A percentile compares a stretch with the other conserved stretches of the same genome.
Evolutionary conservation across 2,329 filamentous ascomycete species (phyloP).

Genomic region (Fusarium nisikadoi): DNA sequence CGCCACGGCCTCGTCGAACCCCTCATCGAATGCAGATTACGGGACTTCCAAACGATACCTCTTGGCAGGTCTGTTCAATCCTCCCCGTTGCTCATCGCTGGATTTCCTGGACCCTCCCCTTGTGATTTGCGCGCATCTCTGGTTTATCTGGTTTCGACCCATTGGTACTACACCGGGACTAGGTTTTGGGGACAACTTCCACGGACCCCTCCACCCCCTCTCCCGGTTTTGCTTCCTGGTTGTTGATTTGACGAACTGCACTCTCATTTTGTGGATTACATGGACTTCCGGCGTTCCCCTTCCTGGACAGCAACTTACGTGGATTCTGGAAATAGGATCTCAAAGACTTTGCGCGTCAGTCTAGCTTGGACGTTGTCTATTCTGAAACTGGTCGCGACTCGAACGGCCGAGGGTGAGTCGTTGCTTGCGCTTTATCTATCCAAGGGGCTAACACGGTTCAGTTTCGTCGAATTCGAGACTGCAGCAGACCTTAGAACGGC

Average conservation of each 20-base stretch:
- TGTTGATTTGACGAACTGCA: conserved; percentile 54
- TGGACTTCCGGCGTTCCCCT: conserved; percentile 47
- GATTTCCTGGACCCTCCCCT: conserved; percentile 53
- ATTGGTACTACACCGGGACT: conserved; percentile 42
- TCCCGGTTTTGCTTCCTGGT: conserved; percentile 43
- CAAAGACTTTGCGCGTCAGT: conserved; percentile 98
- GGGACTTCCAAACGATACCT: conserved; percentile 97
- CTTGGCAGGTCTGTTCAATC: conserved; percentile 97
- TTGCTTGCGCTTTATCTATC: not conserved
- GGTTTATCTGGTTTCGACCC: conserved; percentile 46
- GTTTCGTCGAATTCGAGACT: conserved; percentile 98
- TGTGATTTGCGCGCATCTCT: conserved; percentile 47
- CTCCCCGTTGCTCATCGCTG: conserved; percentile 68
- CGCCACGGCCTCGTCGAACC: conserved; percentile 87
- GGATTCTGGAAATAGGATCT: conserved; percentile 90
- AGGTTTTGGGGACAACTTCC: conserved; percentile 45
- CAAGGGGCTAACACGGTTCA: conserved; percentile 52
- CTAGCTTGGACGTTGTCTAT: conserved; percentile 96
- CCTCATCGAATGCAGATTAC: conserved; percentile 97
- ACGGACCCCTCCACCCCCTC: conserved; percentile 40
- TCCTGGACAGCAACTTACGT: conserved; percentile 80
- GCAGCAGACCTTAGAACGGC: conserved; percentile 88
- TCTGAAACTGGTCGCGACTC: conserved; percentile 75
- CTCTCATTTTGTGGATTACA: conserved; percentile 50
- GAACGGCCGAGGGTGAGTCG: conserved; percentile 86